Percentiles rank a stretch among this genome's conserved stretches.
Evolutionary conservation across 352 stramenopile species (phyloP).

Genomic region (Pythium rhizo-oryzae): DNA sequence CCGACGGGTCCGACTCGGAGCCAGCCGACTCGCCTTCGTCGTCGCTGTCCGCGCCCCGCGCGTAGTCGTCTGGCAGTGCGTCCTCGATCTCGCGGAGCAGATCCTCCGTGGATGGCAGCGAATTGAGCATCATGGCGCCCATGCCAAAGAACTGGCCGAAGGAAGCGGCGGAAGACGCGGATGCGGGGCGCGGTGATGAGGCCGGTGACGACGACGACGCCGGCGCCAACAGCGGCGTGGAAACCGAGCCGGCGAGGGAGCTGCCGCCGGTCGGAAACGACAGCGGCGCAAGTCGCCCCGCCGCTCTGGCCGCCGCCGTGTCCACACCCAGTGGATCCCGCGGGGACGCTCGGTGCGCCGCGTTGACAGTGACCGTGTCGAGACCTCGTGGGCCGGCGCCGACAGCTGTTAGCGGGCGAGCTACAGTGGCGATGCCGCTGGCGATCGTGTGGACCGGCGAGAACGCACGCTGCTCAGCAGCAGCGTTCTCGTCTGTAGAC

Average conservation of each 20-base stretch:
- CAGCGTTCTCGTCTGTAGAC: neutral
- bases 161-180: neutral
- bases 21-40: constrained; percentile 57
- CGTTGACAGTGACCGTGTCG: too few relatives aligned
- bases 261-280: neutral
- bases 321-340: too few relatives aligned
- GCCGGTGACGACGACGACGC: constrained; percentile 9
- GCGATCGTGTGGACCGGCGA: neutral
- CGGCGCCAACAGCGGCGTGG: constrained; percentile 9
- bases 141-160: constrained; percentile 14
- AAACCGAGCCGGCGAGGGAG: neutral
- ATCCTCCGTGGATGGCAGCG: constrained; percentile 44
- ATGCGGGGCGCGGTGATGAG: neutral
- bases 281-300: constrained; percentile 21
- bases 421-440: neutral
- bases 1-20: constrained; percentile 75
- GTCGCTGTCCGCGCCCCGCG: constrained; percentile 26
- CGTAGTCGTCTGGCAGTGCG: constrained; percentile 49
- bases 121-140: constrained; percentile 35
- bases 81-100: constrained; percentile 75
- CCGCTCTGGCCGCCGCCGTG: constrained; percentile 3
- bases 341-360: neutral
- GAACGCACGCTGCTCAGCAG: neutral
- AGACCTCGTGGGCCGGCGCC: too few relatives aligned
- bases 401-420: neutral